phyloP scores from a whole-genome alignment of 2,329 filamentous ascomycete genomes.

The Metarhizium sp. region DNA sequence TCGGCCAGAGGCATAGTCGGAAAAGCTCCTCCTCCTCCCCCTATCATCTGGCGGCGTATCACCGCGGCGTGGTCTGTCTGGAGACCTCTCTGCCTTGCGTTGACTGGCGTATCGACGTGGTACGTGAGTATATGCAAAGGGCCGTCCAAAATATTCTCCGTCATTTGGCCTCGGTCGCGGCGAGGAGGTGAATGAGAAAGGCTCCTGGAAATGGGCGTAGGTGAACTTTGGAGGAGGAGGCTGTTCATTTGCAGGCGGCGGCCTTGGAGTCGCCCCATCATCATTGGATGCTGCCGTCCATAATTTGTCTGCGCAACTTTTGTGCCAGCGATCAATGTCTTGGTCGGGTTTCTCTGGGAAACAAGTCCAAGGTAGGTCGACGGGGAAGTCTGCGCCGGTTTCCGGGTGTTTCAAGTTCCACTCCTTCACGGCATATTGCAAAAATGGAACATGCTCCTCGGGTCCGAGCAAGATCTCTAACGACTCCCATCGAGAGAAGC shows the following conservation, averaged over 20 bases:
- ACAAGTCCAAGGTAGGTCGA: slow-evolving; percentile 46
- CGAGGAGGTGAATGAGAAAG: slow-evolving; percentile 17
- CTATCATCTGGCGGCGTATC: slow-evolving; percentile 31
- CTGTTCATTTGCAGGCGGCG: slow-evolving; percentile 18
- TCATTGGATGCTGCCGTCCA: slow-evolving; percentile 43
- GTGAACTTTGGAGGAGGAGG: slow-evolving; percentile 27
- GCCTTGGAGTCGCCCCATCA: slow-evolving; percentile 7
- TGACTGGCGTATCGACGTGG: slow-evolving; percentile 25
- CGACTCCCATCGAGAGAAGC: slow-evolving; percentile 90
- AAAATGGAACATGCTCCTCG: slow-evolving; percentile 74
- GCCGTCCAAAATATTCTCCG: slow-evolving; percentile 22
- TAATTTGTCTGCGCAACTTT: slow-evolving; percentile 61
- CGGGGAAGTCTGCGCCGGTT: slow-evolving; percentile 59
- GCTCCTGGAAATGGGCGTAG: slow-evolving; percentile 24
- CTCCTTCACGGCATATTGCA: slow-evolving; percentile 69
- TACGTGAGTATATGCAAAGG: slow-evolving; percentile 31
- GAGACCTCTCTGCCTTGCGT: slow-evolving; percentile 22
- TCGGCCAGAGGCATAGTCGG: slow-evolving; percentile 35
- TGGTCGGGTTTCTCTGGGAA: slow-evolving; percentile 66
- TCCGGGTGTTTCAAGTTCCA: slow-evolving; percentile 69
- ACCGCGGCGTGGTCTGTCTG: slow-evolving; percentile 23
- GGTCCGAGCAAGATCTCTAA: slow-evolving; percentile 83
- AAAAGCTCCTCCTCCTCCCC: slow-evolving; percentile 41
- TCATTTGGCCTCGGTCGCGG: slow-evolving; percentile 20
- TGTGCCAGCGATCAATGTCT: slow-evolving; percentile 82